Percentiles rank a stretch among this genome's conserved stretches.
Conservation (phyloP, 345 rosid genomes). For the Brassica carinata region DNA sequence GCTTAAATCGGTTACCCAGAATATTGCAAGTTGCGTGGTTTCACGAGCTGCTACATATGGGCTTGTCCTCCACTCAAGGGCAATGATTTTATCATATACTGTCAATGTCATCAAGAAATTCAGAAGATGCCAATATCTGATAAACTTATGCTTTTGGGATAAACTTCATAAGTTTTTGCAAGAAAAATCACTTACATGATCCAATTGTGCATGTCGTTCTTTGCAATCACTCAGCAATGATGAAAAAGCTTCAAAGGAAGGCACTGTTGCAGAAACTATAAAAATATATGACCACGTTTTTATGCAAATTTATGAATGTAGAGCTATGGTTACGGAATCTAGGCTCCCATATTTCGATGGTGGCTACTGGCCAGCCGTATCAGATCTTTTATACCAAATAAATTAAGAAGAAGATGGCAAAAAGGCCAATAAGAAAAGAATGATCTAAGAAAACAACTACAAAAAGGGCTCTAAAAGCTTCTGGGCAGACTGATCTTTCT, state of each 20-base stretch:
- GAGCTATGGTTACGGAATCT: conserved; percentile 90
- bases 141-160: conserved; percentile 43
- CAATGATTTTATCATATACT: too few relatives aligned
- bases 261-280: conserved; percentile 77
- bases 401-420: conserved; percentile 79
- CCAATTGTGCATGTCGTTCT: conserved; percentile 24
- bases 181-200: conserved; percentile 23
- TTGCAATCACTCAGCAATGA: conserved; percentile 80
- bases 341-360: conserved; percentile 98
- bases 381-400: conserved; percentile 18
- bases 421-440: conserved; percentile 87
- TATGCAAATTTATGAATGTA: conserved; percentile 75
- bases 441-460: conserved; percentile 57
- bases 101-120: conserved; percentile 29
- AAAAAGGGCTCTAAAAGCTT: conserved; percentile 93
- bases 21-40: conserved; percentile 66
- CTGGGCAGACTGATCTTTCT: conserved; percentile 92
- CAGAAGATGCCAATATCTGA: conserved; percentile 99
- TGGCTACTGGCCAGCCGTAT: conserved; percentile 99
- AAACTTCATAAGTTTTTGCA: neutral
- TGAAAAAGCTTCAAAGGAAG: conserved; percentile 86
- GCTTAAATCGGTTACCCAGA: conserved; percentile 30
- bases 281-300: conserved; percentile 87
- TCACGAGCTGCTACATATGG: too few relatives aligned
- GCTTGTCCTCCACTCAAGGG: too few relatives aligned